Evolutionary conservation across 495 filamentous ascomycete species (phyloP).

Genomic region (Cercophora newfieldiana): DNA sequence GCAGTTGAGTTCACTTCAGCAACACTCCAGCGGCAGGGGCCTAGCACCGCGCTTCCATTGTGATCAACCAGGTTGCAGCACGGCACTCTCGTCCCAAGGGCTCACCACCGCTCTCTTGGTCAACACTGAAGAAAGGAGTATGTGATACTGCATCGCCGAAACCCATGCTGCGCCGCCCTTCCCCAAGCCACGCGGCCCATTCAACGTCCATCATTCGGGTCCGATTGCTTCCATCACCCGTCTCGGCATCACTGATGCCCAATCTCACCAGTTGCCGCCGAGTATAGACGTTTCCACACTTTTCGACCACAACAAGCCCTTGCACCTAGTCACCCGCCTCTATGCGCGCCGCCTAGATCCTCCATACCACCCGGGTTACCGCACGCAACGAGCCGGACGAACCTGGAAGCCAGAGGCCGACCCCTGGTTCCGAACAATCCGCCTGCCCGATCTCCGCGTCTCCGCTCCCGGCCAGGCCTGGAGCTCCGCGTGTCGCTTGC

Average conservation of each 20-base stretch:
- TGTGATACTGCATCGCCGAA: slow-evolving; percentile 7
- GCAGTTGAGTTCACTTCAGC: background rate
- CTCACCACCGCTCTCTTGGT: background rate
- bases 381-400: background rate
- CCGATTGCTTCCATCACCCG: background rate
- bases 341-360: background rate
- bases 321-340: background rate
- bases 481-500: background rate
- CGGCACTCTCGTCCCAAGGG: too few species aligned
- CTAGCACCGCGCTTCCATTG: background rate
- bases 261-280: background rate
- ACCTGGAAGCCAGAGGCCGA: background rate
- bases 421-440: background rate
- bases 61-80: background rate
- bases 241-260: slow-evolving; percentile 1
- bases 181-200: background rate
- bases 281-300: background rate
- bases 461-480: slow-evolving; percentile 5
- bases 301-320: background rate
- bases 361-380: background rate
- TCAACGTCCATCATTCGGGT: background rate
- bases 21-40: background rate
- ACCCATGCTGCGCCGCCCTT: slow-evolving; percentile 1
- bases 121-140: background rate
- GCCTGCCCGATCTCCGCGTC: background rate